A percentile compares a stretch with the other conserved stretches of the same genome.
Conservation (phyloP, 2,329 filamentous ascomycete species). For the Xylaria multiplex region DNA sequence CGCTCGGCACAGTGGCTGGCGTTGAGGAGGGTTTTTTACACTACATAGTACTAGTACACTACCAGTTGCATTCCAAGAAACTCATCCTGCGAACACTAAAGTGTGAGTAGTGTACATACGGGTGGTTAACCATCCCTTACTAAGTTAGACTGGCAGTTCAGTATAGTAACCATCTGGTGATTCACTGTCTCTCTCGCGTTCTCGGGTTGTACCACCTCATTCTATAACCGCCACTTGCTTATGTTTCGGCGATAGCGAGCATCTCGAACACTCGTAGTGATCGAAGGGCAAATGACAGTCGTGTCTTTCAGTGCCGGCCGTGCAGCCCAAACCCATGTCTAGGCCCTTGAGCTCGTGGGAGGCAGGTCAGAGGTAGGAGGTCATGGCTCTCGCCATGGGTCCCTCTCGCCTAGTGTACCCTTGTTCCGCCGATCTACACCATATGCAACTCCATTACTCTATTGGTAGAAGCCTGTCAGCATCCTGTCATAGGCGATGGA, state of each 20-base stretch:
- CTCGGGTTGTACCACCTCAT: neutral
- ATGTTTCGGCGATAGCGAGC: neutral
- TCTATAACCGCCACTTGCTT: neutral
- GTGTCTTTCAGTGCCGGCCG: constrained; percentile 13
- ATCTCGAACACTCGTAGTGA: neutral
- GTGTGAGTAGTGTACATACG: neutral
- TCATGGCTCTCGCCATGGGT: constrained; percentile 17
- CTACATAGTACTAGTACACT: neutral
- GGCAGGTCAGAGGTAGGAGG: neutral
- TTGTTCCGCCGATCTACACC: constrained; percentile 19
- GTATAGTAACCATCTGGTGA: neutral
- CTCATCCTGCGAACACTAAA: neutral
- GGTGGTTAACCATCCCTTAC: neutral
- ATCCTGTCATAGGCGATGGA: constrained; percentile 26
- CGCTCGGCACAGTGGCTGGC: neutral
- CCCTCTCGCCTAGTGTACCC: constrained; percentile 13
- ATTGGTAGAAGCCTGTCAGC: constrained; percentile 31
- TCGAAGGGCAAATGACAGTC: constrained; percentile 1
- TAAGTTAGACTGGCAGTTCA: neutral
- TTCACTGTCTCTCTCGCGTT: neutral
- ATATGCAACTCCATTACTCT: constrained; percentile 13
- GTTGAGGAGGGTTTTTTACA: too few species aligned
- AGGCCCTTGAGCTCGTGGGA: neutral
- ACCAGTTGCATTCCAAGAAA: neutral
- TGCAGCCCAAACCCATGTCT: constrained; percentile 20